Base-by-base conservation (phyloP, 2,329 filamentous ascomycete species). In the Thermothelomyces thermophilus region DNA sequence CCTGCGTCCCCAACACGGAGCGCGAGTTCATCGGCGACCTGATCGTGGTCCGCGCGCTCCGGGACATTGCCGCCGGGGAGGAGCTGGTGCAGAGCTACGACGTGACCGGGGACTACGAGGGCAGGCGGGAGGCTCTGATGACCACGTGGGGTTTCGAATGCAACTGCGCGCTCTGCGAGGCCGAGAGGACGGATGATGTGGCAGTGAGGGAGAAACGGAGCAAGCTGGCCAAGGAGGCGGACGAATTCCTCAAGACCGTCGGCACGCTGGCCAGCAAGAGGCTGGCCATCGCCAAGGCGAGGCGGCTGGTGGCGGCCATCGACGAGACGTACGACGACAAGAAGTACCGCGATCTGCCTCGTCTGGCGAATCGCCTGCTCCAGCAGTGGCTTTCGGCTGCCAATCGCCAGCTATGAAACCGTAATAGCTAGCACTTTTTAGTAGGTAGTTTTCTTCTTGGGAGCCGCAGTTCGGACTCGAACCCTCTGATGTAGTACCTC, bases 291-390 rank as follows among this genome's bases (percentile, higher is more conserved):
- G 14, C 14, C 2, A 51, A 41, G 49, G 49, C 43, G 2, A 34
- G 22, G 33, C 33, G 49, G 2, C 13, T 51, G 24, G 17, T 14
- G 1, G 20, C 30, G 31, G 24, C 39, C 17, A 34, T 51, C 9
- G 43, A 51, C 7, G 39, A 47, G 24, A 51, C 49, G n/a, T 51
- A 51, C 14, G 43, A 47, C 11, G 43, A 33, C 11, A 22, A 51
- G 43, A 46, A 28, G n/a, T 51, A 46, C n/a, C 30, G 24, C 31
- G 49, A 43, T 11, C 20, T 51, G 26, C 49, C 49, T 3, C 22
- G 43, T 6, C 28, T 47, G 17, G 49, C 49, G 20, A 30, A 17
- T 5, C 19, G 16, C 9, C 11, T 22, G 9, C 22, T 51, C 13
- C 43, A 30, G 19, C 37, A 42, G 14, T 51, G 43, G 49, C 39